These are phyloP conservation scores for Dorcoceras hygrometricum DNA, from an alignment of 257 asterid genomes.

Conservation along the genomic window DNA sequence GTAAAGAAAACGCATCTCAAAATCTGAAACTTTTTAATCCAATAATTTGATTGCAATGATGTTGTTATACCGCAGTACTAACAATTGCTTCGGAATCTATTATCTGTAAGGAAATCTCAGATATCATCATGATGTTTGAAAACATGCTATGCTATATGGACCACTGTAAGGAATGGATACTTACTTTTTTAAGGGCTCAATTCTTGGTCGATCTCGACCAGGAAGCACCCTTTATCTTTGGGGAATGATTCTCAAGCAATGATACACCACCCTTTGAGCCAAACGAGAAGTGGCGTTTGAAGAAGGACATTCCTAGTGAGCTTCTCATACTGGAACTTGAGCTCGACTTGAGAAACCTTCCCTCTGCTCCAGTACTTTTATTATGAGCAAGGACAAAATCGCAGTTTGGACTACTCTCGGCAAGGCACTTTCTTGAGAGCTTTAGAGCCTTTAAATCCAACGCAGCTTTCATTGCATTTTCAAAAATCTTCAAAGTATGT, in stretches of 20 bases:
- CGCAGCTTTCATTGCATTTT: conserved; percentile 76
- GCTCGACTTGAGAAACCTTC: conserved; percentile 51
- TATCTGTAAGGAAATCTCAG: background rate
- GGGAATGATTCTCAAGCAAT: conserved; percentile 44
- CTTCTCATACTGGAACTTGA: conserved; percentile 69
- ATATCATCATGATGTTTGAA: background rate
- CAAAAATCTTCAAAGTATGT: conserved; percentile 68
- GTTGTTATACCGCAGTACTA: background rate
- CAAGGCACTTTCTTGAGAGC: conserved; percentile 52
- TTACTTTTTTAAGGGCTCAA: conserved; percentile 40
- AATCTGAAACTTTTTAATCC: no score
- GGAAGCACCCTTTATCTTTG: conserved; percentile 52
- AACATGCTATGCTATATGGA: background rate
- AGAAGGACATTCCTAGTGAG: conserved; percentile 57
- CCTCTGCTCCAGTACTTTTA: conserved; percentile 45
- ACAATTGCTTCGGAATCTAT: background rate
- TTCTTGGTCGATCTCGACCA: conserved; percentile 71
- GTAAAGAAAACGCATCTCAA: background rate
- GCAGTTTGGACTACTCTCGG: conserved; percentile 53
- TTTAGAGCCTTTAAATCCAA: conserved; percentile 66
- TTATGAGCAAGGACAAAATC: conserved; percentile 46
- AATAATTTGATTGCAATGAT: conserved; percentile 1
- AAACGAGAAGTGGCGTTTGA: conserved; percentile 77
- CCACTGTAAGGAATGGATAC: conserved; percentile 7
- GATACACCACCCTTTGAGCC: conserved; percentile 60